Evolutionary conservation across 805 yeast species (phyloP), one percentile per base, ranked within the genome.

Genomic region (Metschnikowia koreensis): DNA sequence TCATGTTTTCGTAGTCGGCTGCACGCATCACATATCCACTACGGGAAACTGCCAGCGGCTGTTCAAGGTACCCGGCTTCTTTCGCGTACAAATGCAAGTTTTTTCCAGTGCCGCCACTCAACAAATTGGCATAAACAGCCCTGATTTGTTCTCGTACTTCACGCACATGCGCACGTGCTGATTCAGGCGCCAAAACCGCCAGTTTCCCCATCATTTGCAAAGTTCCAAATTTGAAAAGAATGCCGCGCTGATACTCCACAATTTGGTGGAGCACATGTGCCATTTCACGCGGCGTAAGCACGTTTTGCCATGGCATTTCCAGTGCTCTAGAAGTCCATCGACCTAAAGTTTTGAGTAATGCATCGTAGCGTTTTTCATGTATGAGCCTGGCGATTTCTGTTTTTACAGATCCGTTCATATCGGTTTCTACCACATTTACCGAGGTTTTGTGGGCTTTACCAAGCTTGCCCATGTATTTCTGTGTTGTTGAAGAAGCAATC

Each of bases 1-100:
- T 66, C 53, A 75, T 60, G 57, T 71, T 74, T 53, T 74, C 78
- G 54, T 64, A 73, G 59, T 75, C 79, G 3, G 51, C 49, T 38
- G 42, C 34, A 38, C 37, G 43, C 33, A 52, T 16, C 17, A n/a
- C 17, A 44, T 16, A 50, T 6, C 22, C 26, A 2, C 34, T 26
- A 13, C n/a, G 6, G 17, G 27, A 16, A 39, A 29, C 17, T n/a
- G 39, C 33, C 46, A 44, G 45, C 6, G 38, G 40, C 22, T 38
- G 17, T 11, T 44, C 51, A 13, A 44, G 41, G n/a, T 31, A 33
- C 13, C 47, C 29, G 22, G 15, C 28, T 17, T 11, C 22, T 22
- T 38, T 43, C 7, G 44, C 31, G 39, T 58, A 58, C 36, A 56
- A 37, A 38, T 58, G 60, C 26, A 12, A 10, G 9, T 34, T 42